These are phyloP conservation scores for Eurotiales sp. DNA, from an alignment of 2,329 filamentous ascomycete species.

Conservation along the genomic window DNA sequence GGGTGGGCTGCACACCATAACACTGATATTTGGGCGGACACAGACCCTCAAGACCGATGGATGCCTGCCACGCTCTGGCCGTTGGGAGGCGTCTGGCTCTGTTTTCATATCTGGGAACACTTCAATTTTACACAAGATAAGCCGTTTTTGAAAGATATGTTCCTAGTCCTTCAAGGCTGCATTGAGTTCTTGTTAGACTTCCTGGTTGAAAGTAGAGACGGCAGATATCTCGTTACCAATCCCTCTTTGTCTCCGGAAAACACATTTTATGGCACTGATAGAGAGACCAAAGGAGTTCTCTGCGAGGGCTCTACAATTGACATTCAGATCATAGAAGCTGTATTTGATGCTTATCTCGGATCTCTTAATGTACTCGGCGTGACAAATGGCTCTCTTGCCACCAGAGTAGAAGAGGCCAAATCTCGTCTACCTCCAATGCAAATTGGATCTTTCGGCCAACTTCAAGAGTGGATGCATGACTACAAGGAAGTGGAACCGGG, in stretches of 20 bases:
- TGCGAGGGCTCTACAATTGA: conserved; percentile 10
- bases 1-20: conserved; percentile 56
- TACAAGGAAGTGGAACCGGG: conserved; percentile 42
- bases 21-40: conserved; percentile 57
- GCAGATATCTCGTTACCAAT: conserved; percentile 21
- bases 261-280: background rate
- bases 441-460: conserved; percentile 23
- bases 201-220: conserved; percentile 22
- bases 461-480: conserved; percentile 33
- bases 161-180: conserved; percentile 25
- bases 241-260: conserved; percentile 10
- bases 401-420: conserved; percentile 10
- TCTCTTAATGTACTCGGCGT: background rate
- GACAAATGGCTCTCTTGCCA: conserved; percentile 10
- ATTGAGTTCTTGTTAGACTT: conserved; percentile 30
- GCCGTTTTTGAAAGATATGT: conserved; percentile 17
- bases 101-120: conserved; percentile 55
- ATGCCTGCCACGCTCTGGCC: conserved; percentile 35
- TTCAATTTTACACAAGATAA: conserved; percentile 47
- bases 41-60: conserved; percentile 45
- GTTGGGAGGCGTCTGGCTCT: conserved; percentile 53
- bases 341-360: background rate
- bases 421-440: conserved; percentile 8
- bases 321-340: conserved; percentile 12
- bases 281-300: background rate